Base-by-base conservation (phyloP, 352 stramenopile species). In the Pythium periplocum region DNA sequence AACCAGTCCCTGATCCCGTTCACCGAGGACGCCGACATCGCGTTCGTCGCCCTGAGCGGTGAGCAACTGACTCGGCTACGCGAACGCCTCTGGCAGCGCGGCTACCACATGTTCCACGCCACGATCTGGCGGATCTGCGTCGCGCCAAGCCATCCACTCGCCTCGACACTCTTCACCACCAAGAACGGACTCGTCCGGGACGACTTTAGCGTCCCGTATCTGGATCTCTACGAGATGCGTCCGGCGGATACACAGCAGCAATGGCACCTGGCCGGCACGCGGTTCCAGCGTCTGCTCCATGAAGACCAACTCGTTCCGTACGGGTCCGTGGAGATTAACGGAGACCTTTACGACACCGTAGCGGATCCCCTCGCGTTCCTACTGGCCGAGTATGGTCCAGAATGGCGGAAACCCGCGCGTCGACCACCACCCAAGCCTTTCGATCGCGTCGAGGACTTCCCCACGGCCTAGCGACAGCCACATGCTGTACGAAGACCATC, bases 51-150 rank as follows among this genome's bases (percentile, higher is more conserved):
- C 36, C 32, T 49, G 2, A 30, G 26, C 10, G 33, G 51, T n/a
- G 34, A 55, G 26, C 34, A 17, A 32, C 43, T 26, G 12, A 45
- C 52, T 6, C 17, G 51, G 12, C 44, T 72, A 31, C 61, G 64
- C 37, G 30, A 53, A 43, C 30, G 57, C 33, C 57, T 81, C 32
- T 56, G 56, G 49, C 38, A n/a, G 9, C 69, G 55, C 41, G 68
- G 63, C 5, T 76, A 71, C 45, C 71, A 82, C 58, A 52, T 82
- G 38, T 82, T 78, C 49, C 53, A 68, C 46, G 51, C 62, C 31
- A 40, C 45, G 11, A 60, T 81, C 7, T 78, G 68, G 71, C 55
- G 71, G 9, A 63, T 82, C 41, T 82, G 71, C 51, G 57, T 82
- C 11, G 62, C 68, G 8, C 71, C 68, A 3, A 76, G 58, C 2